Evolutionary conservation across 495 filamentous ascomycete species (phyloP).

Genomic region (Acidomyces sp.): DNA sequence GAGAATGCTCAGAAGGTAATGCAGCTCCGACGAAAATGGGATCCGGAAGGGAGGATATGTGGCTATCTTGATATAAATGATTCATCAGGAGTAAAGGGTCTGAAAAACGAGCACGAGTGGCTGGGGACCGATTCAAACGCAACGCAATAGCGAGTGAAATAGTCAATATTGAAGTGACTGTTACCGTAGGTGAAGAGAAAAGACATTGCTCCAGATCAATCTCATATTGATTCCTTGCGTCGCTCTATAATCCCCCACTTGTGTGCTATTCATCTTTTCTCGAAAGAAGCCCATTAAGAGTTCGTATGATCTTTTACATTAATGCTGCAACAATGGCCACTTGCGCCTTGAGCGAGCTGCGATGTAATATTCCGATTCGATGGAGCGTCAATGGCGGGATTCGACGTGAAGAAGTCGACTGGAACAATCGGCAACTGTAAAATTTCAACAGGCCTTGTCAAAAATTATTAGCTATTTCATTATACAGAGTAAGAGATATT

Average conservation of each 20-base stretch:
- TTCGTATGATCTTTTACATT: no score
- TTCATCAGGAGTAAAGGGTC: slow-evolving; percentile 20
- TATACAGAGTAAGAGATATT: not conserved
- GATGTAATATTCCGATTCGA: slow-evolving; percentile 40
- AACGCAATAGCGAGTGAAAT: no score
- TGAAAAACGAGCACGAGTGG: slow-evolving; percentile 20
- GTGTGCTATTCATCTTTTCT: no score
- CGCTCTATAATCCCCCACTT: no score
- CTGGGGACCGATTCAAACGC: no score
- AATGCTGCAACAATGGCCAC: no score
- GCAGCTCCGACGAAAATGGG: slow-evolving; percentile 34
- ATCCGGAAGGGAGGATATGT: slow-evolving; percentile 32
- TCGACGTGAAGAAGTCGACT: slow-evolving; percentile 41
- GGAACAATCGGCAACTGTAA: slow-evolving; percentile 44
- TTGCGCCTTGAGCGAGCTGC: slow-evolving; percentile 27
- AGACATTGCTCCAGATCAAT: no score
- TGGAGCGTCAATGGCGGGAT: slow-evolving; percentile 43
- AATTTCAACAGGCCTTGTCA: slow-evolving; percentile 42
- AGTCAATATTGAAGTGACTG: no score
- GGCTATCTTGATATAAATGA: slow-evolving; percentile 34
- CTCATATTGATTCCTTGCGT: no score
- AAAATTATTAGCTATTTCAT: not conserved
- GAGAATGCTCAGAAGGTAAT: slow-evolving; percentile 26
- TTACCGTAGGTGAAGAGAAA: no score
- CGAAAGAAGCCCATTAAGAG: no score